These are phyloP conservation scores for Teratosphaeriaceae sp. DNA, from an alignment of 2,329 filamentous ascomycete species.

Conservation along the genomic window DNA sequence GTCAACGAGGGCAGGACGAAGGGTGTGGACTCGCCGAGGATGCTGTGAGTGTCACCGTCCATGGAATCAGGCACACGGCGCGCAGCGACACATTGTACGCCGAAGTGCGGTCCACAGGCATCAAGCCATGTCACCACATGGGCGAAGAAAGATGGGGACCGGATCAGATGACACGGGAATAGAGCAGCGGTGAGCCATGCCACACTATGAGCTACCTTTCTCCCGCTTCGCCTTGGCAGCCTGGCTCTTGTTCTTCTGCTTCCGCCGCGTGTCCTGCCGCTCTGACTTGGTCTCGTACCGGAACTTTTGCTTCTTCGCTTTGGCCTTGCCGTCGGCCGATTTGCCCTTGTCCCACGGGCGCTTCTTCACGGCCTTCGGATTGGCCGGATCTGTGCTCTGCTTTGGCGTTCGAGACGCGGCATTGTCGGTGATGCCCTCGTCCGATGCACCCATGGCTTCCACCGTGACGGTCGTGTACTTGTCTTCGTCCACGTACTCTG, in stretches of 20 bases:
- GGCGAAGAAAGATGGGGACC: neutral
- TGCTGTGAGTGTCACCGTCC: neutral
- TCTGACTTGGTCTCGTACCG: conserved; percentile 87
- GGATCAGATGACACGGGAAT: neutral
- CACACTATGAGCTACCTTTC: neutral
- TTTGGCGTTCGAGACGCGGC: conserved; percentile 10
- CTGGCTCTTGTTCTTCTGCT: conserved; percentile 66
- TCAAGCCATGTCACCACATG: neutral
- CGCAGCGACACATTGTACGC: too few relatives aligned
- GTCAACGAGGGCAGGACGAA: neutral
- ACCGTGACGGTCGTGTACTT: conserved; percentile 93
- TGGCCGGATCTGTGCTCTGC: conserved; percentile 25
- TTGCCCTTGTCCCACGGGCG: conserved; percentile 41
- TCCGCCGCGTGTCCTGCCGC: conserved; percentile 54
- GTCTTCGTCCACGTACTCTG: conserved; percentile 95
- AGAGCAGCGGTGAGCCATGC: neutral
- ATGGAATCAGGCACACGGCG: too few relatives aligned
- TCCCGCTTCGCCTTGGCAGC: conserved; percentile 48
- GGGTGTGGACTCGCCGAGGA: neutral
- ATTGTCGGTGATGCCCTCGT: conserved; percentile 30
- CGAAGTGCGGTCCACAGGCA: neutral
- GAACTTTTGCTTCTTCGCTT: conserved; percentile 79
- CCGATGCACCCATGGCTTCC: conserved; percentile 63
- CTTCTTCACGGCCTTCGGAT: conserved; percentile 29
- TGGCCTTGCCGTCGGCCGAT: conserved; percentile 41